Base-by-base conservation (phyloP, 257 asterid species). In the Solanum stenotomum region DNA sequence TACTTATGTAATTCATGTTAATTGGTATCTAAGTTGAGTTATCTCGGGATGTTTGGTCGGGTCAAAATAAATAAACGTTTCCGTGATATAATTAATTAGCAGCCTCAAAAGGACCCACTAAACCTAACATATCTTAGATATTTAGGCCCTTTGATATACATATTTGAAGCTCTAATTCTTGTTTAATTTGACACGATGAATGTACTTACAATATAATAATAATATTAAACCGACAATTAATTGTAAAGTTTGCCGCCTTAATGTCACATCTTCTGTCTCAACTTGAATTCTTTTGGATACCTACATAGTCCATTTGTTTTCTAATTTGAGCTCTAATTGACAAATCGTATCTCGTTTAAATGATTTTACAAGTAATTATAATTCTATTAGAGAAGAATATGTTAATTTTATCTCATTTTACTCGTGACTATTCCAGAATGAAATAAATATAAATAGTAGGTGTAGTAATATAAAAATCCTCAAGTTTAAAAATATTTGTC, bases 41-140 rank as follows among this genome's bases (percentile, higher is more conserved):
- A 12, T 77, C 56, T 77, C 34, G 7, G 61, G 61, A 5, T 38
- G 61, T 77, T 77, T 77, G 84, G 84, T 77, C 35, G 23, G 59
- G 35, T 42, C 61, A 77, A 74, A 40, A 25, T 20, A 79, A 77
- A 25, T 20, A 79, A 2, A 38, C 15, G 22, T 63, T 83, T 74
- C 78, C 33, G 65, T 25, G 83, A 38, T 78, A 85, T 34, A 33
- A 34, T 44, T 25, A 25, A 33, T 15, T 8, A 25, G 63, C 84
- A 78, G 87, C 68, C 87, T 84, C 40, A 49, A 81, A 37, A 31
- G 85, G 90, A 74, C 90, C 89, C 90, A 87, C 91, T 6, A 10
- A 31, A 72, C 89, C 90, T 59, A 87, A 87, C 87, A 12, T 18
- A 70, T 85, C 87, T 35, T 1, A 18, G 77, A 77, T 18, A 34